Conservation (phyloP, 805 yeast species). For the Suhomyces prunicola region DNA sequence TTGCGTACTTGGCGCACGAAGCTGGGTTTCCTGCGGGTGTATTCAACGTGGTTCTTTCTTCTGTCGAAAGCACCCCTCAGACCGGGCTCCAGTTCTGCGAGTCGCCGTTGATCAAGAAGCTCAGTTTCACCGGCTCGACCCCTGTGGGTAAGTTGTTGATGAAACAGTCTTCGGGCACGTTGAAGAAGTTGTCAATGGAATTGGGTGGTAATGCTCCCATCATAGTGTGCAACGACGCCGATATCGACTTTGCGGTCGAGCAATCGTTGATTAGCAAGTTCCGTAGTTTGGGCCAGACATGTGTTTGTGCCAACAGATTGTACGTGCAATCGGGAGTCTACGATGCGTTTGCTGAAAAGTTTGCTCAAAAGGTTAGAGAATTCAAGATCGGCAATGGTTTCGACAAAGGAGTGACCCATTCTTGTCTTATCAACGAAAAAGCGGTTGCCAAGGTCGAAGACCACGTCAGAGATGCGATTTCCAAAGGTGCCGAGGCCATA, state of each 20-base stretch:
- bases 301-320: conserved; percentile 61
- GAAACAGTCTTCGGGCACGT: conserved; percentile 53
- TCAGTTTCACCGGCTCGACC: conserved; percentile 66
- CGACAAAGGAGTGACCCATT: conserved; percentile 50
- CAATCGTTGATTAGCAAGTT: conserved; percentile 54
- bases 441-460: conserved; percentile 53
- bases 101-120: conserved; percentile 48
- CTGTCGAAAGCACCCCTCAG: conserved; percentile 49
- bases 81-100: conserved; percentile 51
- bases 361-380: conserved; percentile 43
- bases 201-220: conserved; percentile 69
- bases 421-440: conserved; percentile 51
- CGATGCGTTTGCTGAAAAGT: conserved; percentile 44
- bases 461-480: conserved; percentile 52
- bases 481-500: conserved; percentile 52
- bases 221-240: conserved; percentile 59
- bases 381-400: conserved; percentile 59
- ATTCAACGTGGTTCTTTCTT: conserved; percentile 47
- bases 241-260: conserved; percentile 52
- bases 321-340: conserved; percentile 52
- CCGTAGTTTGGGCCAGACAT: conserved; percentile 62
- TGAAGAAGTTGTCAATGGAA: conserved; percentile 61
- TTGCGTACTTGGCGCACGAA: conserved; percentile 51
- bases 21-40: conserved; percentile 63
- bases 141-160: conserved; percentile 58